Base-by-base conservation (phyloP, 192 early-diverging fungal species). In the Coemansia asiatica region DNA sequence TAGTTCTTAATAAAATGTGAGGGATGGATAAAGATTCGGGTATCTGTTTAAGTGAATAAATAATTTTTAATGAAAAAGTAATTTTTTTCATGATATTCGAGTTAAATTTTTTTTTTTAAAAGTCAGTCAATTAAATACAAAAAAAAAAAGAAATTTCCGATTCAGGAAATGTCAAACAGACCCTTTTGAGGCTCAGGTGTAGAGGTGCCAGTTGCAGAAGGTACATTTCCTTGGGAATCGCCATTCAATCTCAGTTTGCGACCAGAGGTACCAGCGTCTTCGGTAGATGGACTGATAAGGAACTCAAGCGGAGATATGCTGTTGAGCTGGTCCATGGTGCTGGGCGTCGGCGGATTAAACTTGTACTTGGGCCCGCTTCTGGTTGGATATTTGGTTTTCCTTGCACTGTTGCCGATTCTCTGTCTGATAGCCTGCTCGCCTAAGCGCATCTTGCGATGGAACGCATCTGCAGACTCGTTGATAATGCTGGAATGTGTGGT, bases 261-360 rank as follows among this genome's bases (percentile, higher is more conserved):
- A 0, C 63, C 13, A 15, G 40, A 44, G 16, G 40, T 16, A 3
- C 13, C 40, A 13, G 40, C 9, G 40, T 44, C 13, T 13, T 44
- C 40, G 40, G 3, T 44, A 2, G 40, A 44, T n/a, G 58, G 38
- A 23, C 58, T 46, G 23, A 60, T 66, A 4, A 84, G 61, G 22
- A 84, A 84, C 63, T 84, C 82, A 38, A 80, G 35, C 15, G 82
- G 82, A 35, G 82, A 84, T n/a, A 84, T 75, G 40, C 69, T 67
- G 68, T 77, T 74, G 46, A 84, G 76, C 23, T 66, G 66, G 26
- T 65, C 74, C 76, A 84, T 73, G 12, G 82, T 80, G 49, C 77
- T 65, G 13, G 82, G 82, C 18, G 82, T 84, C 10, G 78, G 82
- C 51, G 82, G 73, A 19, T 69, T 79, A 28, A 84, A 80, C 31